phyloP scores from a whole-genome alignment of 768 basidiomycete genomes.

The Lyophyllum shimeji region DNA sequence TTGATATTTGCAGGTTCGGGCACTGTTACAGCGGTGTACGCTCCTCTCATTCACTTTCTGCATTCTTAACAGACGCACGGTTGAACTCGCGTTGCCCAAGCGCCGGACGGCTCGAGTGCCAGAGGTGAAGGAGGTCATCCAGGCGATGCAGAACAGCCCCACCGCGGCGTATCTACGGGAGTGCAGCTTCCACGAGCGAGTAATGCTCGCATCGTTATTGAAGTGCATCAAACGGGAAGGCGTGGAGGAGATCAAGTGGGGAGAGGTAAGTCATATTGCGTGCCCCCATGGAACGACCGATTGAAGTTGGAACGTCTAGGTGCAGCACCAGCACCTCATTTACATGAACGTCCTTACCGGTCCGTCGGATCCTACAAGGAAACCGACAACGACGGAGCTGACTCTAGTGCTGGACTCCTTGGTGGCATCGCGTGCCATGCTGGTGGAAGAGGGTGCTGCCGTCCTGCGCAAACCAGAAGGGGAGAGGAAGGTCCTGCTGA shows the following conservation, averaged over 20 bases:
- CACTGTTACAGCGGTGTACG: background rate
- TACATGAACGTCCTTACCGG: conserved; percentile 66
- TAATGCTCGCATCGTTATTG: conserved; percentile 82
- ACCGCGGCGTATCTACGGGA: conserved; percentile 80
- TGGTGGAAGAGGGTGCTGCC: conserved; percentile 64
- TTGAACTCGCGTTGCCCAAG: conserved; percentile 67
- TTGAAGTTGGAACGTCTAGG: conserved; percentile 27
- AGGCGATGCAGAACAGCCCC: conserved; percentile 88
- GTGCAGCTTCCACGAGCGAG: conserved; percentile 83
- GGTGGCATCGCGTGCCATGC: conserved; percentile 72
- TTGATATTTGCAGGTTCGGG: conserved; percentile 86
- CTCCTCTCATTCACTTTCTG: background rate
- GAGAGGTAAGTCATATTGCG: conserved; percentile 46
- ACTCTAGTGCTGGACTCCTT: conserved; percentile 71
- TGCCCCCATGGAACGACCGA: background rate
- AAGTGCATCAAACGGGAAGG: conserved; percentile 83
- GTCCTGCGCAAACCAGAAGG: conserved; percentile 54
- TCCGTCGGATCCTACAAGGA: conserved; percentile 54
- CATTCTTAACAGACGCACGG: conserved; percentile 58
- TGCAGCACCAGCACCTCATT: conserved; percentile 73
- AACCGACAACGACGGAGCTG: conserved; percentile 65
- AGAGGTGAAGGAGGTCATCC: conserved; percentile 79
- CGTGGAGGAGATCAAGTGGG: conserved; percentile 86
- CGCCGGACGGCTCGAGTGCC: conserved; percentile 56
- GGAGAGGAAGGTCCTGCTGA: conserved; percentile 76